These are phyloP conservation scores for Sarocladium oryzae DNA, from an alignment of 2,329 filamentous ascomycete genomes.

Conservation along the genomic window DNA sequence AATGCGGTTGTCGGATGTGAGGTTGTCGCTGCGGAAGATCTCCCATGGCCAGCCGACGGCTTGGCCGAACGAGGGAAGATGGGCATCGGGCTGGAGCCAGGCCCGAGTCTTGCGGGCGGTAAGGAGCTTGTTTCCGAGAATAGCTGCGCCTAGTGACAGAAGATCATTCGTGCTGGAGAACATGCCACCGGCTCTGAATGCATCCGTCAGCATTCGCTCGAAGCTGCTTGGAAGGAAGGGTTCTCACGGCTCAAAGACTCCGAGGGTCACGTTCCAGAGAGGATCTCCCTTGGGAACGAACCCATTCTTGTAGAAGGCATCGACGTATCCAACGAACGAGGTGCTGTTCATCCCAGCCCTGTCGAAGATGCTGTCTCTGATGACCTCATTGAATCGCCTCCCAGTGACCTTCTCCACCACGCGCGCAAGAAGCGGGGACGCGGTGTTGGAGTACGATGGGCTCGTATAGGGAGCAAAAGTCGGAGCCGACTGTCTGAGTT, in stretches of 20 bases:
- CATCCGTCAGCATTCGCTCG: not conserved
- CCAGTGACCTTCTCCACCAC: conserved; percentile 38
- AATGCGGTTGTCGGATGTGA: conserved; percentile 29
- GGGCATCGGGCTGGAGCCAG: conserved; percentile 36
- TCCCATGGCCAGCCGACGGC: conserved; percentile 40
- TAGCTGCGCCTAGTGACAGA: conserved; percentile 32
- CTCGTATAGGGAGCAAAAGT: conserved; percentile 35
- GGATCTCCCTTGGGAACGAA: conserved; percentile 29
- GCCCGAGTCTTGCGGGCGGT: conserved; percentile 29
- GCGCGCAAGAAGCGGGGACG: conserved; percentile 36
- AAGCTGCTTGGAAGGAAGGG: not conserved
- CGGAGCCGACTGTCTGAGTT: conserved; percentile 25
- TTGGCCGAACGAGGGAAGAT: conserved; percentile 26
- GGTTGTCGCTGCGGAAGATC: conserved; percentile 29
- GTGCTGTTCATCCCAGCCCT: conserved; percentile 36
- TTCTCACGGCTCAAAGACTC: conserved; percentile 29
- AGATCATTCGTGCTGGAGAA: conserved; percentile 37
- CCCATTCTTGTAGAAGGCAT: conserved; percentile 18
- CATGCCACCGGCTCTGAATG: conserved; percentile 28
- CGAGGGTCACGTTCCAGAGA: conserved; percentile 27
- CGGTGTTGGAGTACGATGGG: conserved; percentile 44
- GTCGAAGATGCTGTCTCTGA: conserved; percentile 33
- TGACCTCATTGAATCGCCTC: conserved; percentile 30
- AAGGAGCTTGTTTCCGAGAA: conserved; percentile 36
- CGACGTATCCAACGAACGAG: conserved; percentile 25